These are phyloP conservation scores for Thermomyces lanuginosus DNA, from an alignment of 2,329 filamentous ascomycete species.

Conservation along the genomic window DNA sequence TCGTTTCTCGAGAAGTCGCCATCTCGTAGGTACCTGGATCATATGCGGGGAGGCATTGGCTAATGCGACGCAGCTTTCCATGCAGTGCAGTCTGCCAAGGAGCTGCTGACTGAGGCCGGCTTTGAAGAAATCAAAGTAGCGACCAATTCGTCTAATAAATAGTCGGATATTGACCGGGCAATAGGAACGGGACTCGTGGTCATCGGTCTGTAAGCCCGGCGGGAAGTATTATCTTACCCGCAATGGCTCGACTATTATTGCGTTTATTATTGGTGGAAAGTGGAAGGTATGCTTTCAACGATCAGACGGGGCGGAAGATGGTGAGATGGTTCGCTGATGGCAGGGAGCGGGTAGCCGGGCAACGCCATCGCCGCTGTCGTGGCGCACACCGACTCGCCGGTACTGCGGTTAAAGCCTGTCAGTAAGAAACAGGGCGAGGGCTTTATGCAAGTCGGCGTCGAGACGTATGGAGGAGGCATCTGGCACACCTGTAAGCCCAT, in stretches of 20 bases:
- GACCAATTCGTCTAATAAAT: not conserved
- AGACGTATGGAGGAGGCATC: constrained; percentile 90
- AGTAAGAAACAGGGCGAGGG: constrained; percentile 76
- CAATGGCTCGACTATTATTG: constrained; percentile 80
- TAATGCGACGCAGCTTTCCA: constrained; percentile 57
- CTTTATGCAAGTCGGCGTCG: constrained; percentile 86
- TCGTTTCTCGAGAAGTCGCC: constrained; percentile 90
- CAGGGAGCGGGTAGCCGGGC: constrained; percentile 40
- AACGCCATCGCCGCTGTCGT: constrained; percentile 86
- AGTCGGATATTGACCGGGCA: not conserved
- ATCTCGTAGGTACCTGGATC: constrained; percentile 48
- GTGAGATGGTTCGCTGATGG: not conserved
- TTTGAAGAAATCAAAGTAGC: constrained; percentile 64
- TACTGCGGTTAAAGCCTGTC: constrained; percentile 81
- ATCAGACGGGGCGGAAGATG: not conserved
- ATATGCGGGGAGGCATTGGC: constrained; percentile 6
- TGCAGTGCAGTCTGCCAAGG: constrained; percentile 64
- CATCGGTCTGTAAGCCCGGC: constrained; percentile 59
- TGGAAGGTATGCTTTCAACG: constrained; percentile 44
- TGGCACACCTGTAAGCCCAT: constrained; percentile 63
- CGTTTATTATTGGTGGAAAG: constrained; percentile 76
- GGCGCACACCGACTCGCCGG: constrained; percentile 89
- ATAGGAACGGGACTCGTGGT: constrained; percentile 76
- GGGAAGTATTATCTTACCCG: constrained; percentile 95
- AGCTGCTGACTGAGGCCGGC: constrained; percentile 63